These are phyloP conservation scores for Didymella glomerata DNA, from an alignment of 2,329 filamentous ascomycete genomes.

Conservation along the genomic window DNA sequence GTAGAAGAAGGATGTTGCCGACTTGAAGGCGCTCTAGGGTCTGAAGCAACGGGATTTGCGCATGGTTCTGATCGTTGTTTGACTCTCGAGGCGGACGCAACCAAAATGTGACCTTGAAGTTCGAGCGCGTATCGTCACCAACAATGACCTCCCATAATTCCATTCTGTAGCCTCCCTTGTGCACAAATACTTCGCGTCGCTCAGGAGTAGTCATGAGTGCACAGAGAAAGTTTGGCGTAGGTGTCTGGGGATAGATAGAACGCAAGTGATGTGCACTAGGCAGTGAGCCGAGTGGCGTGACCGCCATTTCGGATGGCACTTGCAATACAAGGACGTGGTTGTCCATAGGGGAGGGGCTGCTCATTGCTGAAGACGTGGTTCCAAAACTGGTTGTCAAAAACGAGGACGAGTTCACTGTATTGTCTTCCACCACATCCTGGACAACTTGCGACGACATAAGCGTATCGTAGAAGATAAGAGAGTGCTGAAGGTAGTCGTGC, in stretches of 20 bases:
- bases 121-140: conserved; percentile 83
- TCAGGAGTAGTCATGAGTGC: conserved; percentile 77
- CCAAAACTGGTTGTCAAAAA: conserved; percentile 51
- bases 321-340: conserved; percentile 20
- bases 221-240: conserved; percentile 83
- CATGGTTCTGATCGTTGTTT: conserved; percentile 24
- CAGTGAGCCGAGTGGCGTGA: conserved; percentile 73
- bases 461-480: conserved; percentile 74
- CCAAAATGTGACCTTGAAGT: conserved; percentile 88
- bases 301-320: conserved; percentile 43
- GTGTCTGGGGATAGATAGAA: conserved; percentile 77
- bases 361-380: conserved; percentile 38
- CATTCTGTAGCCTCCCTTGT: conserved; percentile 64
- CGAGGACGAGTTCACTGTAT: conserved; percentile 44
- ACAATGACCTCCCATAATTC: conserved; percentile 58
- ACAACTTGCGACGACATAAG: conserved; percentile 67
- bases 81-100: conserved; percentile 56
- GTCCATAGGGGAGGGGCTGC: conserved; percentile 33
- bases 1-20: conserved; percentile 80
- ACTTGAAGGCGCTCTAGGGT: conserved; percentile 63
- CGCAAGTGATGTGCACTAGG: conserved; percentile 72
- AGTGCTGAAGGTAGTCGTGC: conserved; percentile 75
- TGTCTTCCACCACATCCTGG: conserved; percentile 33
- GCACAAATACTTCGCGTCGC: conserved; percentile 72
- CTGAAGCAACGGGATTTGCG: conserved; percentile 50